These are phyloP conservation scores for Trichoderma pleuroti DNA, from an alignment of 2,329 filamentous ascomycete genomes.

Conservation along the genomic window DNA sequence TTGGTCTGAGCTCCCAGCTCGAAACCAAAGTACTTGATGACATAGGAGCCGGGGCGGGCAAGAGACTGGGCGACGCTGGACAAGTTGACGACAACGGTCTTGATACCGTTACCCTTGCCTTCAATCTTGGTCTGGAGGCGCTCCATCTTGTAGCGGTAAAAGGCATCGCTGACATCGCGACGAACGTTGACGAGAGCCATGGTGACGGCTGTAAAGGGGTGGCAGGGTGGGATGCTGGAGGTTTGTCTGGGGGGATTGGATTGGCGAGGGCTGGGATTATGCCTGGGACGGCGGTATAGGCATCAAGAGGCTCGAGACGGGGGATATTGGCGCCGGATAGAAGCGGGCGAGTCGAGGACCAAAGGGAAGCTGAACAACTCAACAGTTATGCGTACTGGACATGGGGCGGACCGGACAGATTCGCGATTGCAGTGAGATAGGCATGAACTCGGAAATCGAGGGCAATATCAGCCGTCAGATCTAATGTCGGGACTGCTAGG, in stretches of 20 bases:
- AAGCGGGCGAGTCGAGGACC: constrained; percentile 5
- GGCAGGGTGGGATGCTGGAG: not conserved
- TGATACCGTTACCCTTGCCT: constrained; percentile 99
- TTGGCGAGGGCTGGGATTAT: not conserved
- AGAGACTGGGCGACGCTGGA: constrained; percentile 89
- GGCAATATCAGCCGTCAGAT: constrained; percentile 78
- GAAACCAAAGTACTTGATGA: constrained; percentile 99
- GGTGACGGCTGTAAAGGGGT: constrained; percentile 48
- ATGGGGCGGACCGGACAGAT: constrained; percentile 50
- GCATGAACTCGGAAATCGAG: constrained; percentile 52
- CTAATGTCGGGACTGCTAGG: constrained; percentile 84
- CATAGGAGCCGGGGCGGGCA: constrained; percentile 84
- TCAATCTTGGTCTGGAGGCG: constrained; percentile 98
- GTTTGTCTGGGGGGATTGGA: not conserved
- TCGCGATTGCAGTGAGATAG: constrained; percentile 49
- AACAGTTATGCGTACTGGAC: constrained; percentile 51
- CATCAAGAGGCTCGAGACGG: constrained; percentile 37
- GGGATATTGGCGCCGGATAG: constrained; percentile 20
- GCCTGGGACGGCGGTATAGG: constrained; percentile 25
- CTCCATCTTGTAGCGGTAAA: constrained; percentile 99
- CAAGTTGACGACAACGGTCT: constrained; percentile 95
- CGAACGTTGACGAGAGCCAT: constrained; percentile 99
- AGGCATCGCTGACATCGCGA: constrained; percentile 95
- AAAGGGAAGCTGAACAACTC: constrained; percentile 36
- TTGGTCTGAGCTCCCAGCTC: constrained; percentile 98